These are phyloP conservation scores for Botrytis deweyae DNA, from an alignment of 2,329 filamentous ascomycete species.

Conservation along the genomic window DNA sequence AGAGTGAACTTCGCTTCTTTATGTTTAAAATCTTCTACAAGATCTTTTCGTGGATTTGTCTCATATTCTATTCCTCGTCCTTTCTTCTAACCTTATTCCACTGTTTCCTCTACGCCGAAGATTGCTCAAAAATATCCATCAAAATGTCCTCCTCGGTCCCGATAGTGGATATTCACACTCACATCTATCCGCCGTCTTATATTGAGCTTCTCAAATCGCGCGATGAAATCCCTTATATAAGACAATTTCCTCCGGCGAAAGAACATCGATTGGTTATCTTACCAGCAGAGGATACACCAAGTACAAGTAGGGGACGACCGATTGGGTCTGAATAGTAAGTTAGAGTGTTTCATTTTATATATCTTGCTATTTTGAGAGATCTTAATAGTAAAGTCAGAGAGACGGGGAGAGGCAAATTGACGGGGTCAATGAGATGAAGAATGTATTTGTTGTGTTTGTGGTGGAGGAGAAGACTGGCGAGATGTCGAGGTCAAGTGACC, in stretches of 20 bases:
- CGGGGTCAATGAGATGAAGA: not conserved
- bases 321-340: slow-evolving; percentile 76
- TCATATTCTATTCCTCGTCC: not conserved
- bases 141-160: slow-evolving; percentile 38
- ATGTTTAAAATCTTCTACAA: not conserved
- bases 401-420: too few species aligned
- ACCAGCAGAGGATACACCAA: slow-evolving; percentile 53
- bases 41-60: too few species aligned
- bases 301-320: slow-evolving; percentile 70
- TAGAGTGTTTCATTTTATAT: not conserved
- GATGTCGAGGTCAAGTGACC: slow-evolving; percentile 1
- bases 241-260: slow-evolving; percentile 56
- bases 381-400: not conserved
- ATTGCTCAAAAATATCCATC: not conserved
- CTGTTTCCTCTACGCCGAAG: not conserved
- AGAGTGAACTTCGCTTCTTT: not conserved
- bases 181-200: slow-evolving; percentile 67
- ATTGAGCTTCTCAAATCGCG: slow-evolving; percentile 60
- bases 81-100: not conserved
- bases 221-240: slow-evolving; percentile 66
- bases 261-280: slow-evolving; percentile 68
- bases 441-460: not conserved
- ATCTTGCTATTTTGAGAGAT: too few species aligned
- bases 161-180: slow-evolving; percentile 67
- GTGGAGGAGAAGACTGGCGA: too few species aligned